Base-by-base conservation (phyloP, 1,139 yeast species). In the Eremothecium cymbalariae region DNA sequence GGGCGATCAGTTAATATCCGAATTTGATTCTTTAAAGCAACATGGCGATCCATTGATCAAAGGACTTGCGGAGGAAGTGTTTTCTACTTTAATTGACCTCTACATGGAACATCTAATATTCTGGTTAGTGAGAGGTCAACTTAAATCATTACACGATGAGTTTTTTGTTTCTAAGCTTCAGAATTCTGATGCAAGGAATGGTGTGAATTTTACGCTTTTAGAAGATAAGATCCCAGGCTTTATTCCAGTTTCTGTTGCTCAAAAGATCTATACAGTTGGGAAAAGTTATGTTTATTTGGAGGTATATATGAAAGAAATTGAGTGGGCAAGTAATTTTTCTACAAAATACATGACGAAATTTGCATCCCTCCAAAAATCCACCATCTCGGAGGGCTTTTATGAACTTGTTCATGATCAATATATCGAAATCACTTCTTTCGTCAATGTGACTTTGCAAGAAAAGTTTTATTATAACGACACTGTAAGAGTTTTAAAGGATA, bases 81-180 rank as follows among this genome's bases (percentile, higher is more conserved):
- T 79, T 39, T 41, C 55, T 4, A 64, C 64, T 26, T 65, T 76
- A 4, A 61, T 73, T 1, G 60, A 61, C 8, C 85, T 94, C 2
- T 85, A 84, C 52, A 71, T 69, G 42, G 76, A 72, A 30, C 66
- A 76, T 21, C 49, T 83, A 4, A 68, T 68, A 33, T 67, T 67
- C 30, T 88, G 96, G 96, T 57, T 84, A 2, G 57, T 74, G 1
- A 62, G 70, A 33, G 96, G 96, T 1, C 76, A 72, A 35, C 55
- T 85, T 14, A 61, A 64, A 25, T 72, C 68, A 28, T 72, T 70
- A 11, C 53, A 58, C 36, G 66, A 67, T n/a, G 94, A 81, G 45
- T 84, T 85, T 50, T 88, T 86, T 48, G 75, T 85, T 8, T 54
- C 45, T 8, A 22, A 30, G 15, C 12, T 31, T 56, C 8, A 11